Conservation (phyloP, 116 monocot species). For the Zostera marina region DNA sequence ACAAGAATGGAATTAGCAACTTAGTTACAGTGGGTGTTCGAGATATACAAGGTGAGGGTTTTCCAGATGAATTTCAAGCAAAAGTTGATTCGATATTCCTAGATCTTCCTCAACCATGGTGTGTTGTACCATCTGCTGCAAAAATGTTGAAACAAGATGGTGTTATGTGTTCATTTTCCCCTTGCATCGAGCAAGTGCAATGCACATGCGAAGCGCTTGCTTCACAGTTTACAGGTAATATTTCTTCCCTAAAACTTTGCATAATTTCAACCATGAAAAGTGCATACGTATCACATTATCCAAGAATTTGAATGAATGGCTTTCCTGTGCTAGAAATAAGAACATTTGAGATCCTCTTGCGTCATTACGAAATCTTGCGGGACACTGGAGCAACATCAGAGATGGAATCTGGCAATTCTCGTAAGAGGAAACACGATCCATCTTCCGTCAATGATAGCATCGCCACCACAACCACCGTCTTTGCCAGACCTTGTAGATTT, state of each 20-base stretch:
- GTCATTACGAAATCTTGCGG: slow-evolving; percentile 62
- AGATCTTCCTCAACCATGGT: slow-evolving; percentile 99
- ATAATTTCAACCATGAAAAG: background rate
- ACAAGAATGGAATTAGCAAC: slow-evolving; percentile 51
- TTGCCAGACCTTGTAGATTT: no score
- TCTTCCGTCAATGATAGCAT: background rate
- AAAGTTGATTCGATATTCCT: slow-evolving; percentile 68
- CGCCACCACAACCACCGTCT: no score
- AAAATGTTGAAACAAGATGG: slow-evolving; percentile 79
- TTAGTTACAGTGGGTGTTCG: slow-evolving; percentile 70
- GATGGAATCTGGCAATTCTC: slow-evolving; percentile 16
- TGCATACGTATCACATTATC: background rate
- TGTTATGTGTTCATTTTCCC: slow-evolving; percentile 91
- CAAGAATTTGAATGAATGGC: background rate
- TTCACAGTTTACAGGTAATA: slow-evolving; percentile 60
- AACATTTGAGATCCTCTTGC: slow-evolving; percentile 85
- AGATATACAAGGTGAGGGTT: slow-evolving; percentile 93
- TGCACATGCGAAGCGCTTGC: slow-evolving; percentile 58
- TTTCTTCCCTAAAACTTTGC: no score
- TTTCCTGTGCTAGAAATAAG: slow-evolving; percentile 51
- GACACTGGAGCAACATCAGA: slow-evolving; percentile 27
- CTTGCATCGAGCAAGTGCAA: slow-evolving; percentile 99
- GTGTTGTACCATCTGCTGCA: slow-evolving; percentile 62
- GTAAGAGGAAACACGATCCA: slow-evolving; percentile 36
- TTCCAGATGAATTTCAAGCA: slow-evolving; percentile 60